These are phyloP conservation scores for Chaetomium fimeti DNA, from an alignment of 495 filamentous ascomycete species.

Conservation along the genomic window DNA sequence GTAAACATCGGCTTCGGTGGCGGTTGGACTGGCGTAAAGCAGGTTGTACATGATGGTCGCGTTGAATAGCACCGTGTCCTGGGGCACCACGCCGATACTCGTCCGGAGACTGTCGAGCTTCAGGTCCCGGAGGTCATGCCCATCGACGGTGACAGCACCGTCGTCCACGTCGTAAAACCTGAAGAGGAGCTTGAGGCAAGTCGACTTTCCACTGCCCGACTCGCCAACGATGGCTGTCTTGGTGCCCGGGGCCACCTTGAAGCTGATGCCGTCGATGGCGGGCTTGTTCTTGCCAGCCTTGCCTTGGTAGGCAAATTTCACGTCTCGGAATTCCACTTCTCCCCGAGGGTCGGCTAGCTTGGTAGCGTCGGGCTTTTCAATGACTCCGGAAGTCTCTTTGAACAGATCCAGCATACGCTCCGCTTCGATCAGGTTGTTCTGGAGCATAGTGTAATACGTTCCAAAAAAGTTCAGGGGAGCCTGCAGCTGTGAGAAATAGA, in stretches of 20 bases:
- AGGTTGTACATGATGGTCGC: slow-evolving; percentile 93
- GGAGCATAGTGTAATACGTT: slow-evolving; percentile 65
- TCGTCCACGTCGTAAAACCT: slow-evolving; percentile 79
- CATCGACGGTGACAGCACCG: slow-evolving; percentile 78
- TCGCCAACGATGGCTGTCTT: slow-evolving; percentile 93
- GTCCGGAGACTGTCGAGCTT: slow-evolving; percentile 60
- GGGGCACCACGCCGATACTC: slow-evolving; percentile 80
- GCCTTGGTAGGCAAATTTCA: background rate
- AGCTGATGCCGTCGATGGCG: slow-evolving; percentile 74
- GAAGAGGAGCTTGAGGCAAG: slow-evolving; percentile 86
- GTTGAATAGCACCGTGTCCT: slow-evolving; percentile 93
- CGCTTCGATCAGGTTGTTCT: background rate
- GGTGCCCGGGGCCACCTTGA: slow-evolving; percentile 77
- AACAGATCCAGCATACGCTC: background rate
- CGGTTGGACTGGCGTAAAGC: slow-evolving; percentile 80
- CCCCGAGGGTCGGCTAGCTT: background rate
- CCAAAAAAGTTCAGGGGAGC: slow-evolving; percentile 94
- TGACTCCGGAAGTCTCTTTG: background rate
- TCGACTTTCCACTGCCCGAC: slow-evolving; percentile 92
- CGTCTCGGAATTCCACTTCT: background rate
- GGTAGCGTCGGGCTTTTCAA: background rate
- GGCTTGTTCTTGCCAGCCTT: slow-evolving; percentile 66
- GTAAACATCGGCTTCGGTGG: slow-evolving; percentile 79
- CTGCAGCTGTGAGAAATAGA: slow-evolving; percentile 89
- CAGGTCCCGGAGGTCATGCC: slow-evolving; percentile 72